phyloP scores from a whole-genome alignment of 2,329 filamentous ascomycete genomes.

The Fonsecaea nubica region DNA sequence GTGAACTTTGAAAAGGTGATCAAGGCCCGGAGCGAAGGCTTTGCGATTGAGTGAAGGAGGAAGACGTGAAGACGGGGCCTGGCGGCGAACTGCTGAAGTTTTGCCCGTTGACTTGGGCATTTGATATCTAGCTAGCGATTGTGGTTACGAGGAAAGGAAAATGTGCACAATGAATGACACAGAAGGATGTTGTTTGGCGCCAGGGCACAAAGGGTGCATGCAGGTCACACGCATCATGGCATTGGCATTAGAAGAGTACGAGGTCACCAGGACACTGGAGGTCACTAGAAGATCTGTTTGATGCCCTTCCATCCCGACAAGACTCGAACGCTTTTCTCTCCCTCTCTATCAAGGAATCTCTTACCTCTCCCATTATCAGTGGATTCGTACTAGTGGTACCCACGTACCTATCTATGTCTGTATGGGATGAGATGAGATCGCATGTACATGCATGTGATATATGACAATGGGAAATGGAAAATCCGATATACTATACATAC shows the following conservation, averaged over 20 bases:
- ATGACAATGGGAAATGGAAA: too few relatives aligned
- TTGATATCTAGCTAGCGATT: constrained; percentile 4
- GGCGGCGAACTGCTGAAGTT: not conserved
- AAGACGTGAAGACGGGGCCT: not conserved
- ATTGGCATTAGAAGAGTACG: not conserved
- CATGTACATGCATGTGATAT: too few relatives aligned
- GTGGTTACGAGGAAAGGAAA: not conserved
- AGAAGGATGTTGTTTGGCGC: constrained; percentile 2
- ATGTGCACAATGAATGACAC: not conserved
- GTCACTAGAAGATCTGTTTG: not conserved
- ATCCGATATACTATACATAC: too few relatives aligned
- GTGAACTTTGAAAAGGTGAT: constrained; percentile 55
- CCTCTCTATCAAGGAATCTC: too few relatives aligned
- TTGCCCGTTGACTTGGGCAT: not conserved
- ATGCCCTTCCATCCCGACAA: too few relatives aligned
- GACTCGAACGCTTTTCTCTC: too few relatives aligned
- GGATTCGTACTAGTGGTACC: too few relatives aligned
- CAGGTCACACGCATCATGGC: constrained; percentile 6
- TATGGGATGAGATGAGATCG: too few relatives aligned
- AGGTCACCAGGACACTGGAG: not conserved
- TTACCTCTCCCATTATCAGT: too few relatives aligned
- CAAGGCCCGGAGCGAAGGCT: constrained; percentile 53
- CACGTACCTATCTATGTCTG: too few relatives aligned
- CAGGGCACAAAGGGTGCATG: not conserved
- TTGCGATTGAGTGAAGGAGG: constrained; percentile 50